Conservation (phyloP, 129 eudicot genomes). For the Lonicera japonica region DNA sequence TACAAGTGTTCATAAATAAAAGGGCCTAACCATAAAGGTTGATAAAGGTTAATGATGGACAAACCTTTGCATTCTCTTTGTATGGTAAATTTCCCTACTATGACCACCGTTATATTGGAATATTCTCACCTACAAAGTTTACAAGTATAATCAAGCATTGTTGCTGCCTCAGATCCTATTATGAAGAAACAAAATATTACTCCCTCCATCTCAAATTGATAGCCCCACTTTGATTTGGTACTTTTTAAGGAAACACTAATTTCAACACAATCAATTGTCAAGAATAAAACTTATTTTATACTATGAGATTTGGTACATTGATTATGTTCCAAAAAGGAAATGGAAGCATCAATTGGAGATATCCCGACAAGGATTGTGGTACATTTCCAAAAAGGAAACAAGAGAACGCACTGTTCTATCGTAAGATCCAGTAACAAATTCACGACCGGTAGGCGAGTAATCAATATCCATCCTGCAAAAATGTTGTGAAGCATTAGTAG, state of each 20-base stretch:
- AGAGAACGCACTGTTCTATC: conserved; percentile 74
- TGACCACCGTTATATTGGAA: conserved; percentile 92
- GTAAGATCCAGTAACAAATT: conserved; percentile 96
- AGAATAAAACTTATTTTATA: too few relatives aligned
- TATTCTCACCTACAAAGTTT: conserved; percentile 58
- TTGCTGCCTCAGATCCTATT: not conserved
- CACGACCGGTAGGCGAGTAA: conserved; percentile 97
- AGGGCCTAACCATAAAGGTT: too few relatives aligned
- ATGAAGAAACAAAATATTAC: not conserved
- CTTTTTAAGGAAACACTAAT: too few relatives aligned
- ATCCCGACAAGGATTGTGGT: not conserved
- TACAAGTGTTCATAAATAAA: too few relatives aligned
- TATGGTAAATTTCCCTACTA: conserved; percentile 97
- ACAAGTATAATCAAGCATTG: not conserved
- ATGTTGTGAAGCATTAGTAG: not conserved
- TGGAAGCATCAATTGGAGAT: too few relatives aligned
- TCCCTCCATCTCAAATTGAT: too few relatives aligned
- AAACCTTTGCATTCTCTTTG: conserved; percentile 98
- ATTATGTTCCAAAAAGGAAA: too few relatives aligned
- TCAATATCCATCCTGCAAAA: conserved; percentile 89
- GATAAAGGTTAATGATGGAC: not conserved
- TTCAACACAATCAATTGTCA: too few relatives aligned
- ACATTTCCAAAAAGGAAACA: not conserved
- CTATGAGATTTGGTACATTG: too few relatives aligned
- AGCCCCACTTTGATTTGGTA: too few relatives aligned